Conservation (phyloP, 2,329 filamentous ascomycete species). For the Dichotomopilus funicola region DNA sequence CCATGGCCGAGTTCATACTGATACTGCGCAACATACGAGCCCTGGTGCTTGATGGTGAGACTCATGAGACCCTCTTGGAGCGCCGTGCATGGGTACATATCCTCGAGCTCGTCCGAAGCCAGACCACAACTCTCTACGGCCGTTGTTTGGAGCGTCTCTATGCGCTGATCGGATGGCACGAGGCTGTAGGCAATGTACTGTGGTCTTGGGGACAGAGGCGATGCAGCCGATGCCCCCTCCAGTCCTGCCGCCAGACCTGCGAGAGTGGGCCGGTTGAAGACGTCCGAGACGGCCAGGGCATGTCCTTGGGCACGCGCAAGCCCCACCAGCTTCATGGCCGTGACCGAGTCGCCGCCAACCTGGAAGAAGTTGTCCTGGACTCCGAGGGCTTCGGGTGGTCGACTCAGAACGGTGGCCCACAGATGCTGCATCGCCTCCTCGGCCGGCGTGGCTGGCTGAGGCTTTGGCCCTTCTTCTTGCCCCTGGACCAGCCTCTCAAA, state of each 20-base stretch:
- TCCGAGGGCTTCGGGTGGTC: background rate
- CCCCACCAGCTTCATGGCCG: background rate
- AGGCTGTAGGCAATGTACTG: background rate
- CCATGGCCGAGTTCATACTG: background rate
- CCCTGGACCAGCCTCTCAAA: background rate
- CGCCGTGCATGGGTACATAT: background rate
- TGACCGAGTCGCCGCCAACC: background rate
- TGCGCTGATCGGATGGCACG: background rate
- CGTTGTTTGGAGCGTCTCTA: background rate
- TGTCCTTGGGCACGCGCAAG: background rate
- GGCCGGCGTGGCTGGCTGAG: background rate
- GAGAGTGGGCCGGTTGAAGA: background rate
- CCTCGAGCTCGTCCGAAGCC: background rate
- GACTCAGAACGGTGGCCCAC: background rate
- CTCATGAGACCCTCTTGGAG: background rate
- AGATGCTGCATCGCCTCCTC: background rate
- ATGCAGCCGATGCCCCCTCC: background rate
- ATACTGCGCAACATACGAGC: background rate
- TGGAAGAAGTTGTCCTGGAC: background rate
- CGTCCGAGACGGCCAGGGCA: background rate
- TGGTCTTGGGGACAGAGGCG: background rate
- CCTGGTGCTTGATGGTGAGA: background rate
- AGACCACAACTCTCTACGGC: background rate
- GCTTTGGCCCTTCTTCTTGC: background rate
- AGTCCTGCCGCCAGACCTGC: background rate